A percentile compares a stretch with the other conserved stretches of the same genome.
Evolutionary conservation across 1,284 basidiomycete genomes (phyloP).

Genomic region (Bjerkandera adusta): DNA sequence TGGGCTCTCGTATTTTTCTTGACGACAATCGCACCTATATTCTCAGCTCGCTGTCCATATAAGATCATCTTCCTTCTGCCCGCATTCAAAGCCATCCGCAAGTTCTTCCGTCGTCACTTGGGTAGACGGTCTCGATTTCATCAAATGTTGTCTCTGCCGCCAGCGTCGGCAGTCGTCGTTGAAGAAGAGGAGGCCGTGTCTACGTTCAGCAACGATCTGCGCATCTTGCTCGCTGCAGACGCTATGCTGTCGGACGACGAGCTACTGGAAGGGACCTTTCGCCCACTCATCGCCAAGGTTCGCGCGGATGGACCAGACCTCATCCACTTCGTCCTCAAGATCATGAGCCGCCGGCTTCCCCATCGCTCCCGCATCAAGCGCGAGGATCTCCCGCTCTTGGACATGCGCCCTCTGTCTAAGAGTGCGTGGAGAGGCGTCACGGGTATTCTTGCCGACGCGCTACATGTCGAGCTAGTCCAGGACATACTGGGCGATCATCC

Average conservation of each 20-base stretch:
- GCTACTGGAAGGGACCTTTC: slow-evolving; percentile 2
- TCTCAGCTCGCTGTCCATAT: slow-evolving; percentile 9
- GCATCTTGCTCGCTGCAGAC: slow-evolving; percentile 11
- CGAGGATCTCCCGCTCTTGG: not conserved
- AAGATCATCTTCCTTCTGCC: slow-evolving; percentile 5
- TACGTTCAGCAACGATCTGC: slow-evolving; percentile 4
- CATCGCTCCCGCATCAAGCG: not conserved
- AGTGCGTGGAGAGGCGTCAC: not conserved
- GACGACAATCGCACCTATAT: slow-evolving; percentile 1
- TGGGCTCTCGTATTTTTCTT: slow-evolving; percentile 4
- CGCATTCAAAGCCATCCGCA: not conserved
- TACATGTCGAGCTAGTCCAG: not conserved
- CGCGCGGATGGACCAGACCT: not conserved
- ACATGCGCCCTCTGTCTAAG: not conserved
- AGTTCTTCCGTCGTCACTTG: not conserved
- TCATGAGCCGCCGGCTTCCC: slow-evolving; percentile 4
- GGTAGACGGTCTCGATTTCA: not conserved
- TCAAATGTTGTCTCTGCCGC: not conserved
- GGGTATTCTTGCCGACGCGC: not conserved
- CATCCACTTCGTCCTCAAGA: slow-evolving; percentile 1
- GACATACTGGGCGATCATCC: not conserved
- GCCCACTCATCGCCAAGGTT: not conserved
- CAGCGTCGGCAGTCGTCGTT: not conserved
- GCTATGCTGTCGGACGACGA: slow-evolving; percentile 13
- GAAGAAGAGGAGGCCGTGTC: slow-evolving; percentile 10